phyloP scores from a whole-genome alignment of 2,329 filamentous ascomycete genomes.

The Stachybotrys chlorohalonatus region DNA sequence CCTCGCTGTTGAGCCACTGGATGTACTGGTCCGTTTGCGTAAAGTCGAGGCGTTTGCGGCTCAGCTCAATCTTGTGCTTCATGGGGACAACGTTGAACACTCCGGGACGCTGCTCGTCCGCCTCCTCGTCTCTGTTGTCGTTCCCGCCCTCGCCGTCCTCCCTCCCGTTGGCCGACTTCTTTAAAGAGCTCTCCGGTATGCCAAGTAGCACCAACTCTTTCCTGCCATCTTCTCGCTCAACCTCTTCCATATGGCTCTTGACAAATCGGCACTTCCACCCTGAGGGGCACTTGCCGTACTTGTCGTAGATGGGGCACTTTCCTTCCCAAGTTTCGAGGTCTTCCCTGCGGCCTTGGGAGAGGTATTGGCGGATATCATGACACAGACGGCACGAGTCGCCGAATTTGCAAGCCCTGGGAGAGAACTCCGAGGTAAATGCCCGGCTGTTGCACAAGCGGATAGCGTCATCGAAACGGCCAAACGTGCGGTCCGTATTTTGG shows the following conservation, averaged over 20 bases:
- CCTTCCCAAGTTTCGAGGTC: slow-evolving; percentile 71
- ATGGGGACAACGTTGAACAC: slow-evolving; percentile 67
- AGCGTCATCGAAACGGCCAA: slow-evolving; percentile 70
- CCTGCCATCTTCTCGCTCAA: slow-evolving; percentile 66
- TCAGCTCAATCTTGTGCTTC: slow-evolving; percentile 64
- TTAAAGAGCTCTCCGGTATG: slow-evolving; percentile 6
- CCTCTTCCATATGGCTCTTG: slow-evolving; percentile 75
- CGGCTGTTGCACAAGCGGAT: slow-evolving; percentile 71
- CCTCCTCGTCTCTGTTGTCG: slow-evolving; percentile 25
- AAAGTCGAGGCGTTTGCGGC: slow-evolving; percentile 61
- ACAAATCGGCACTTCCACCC: slow-evolving; percentile 96
- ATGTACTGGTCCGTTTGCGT: slow-evolving; percentile 68
- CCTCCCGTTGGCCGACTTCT: slow-evolving; percentile 2
- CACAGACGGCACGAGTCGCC: slow-evolving; percentile 73
- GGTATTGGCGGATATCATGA: slow-evolving; percentile 79
- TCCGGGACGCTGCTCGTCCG: slow-evolving; percentile 49
- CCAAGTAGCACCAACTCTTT: slow-evolving; percentile 71
- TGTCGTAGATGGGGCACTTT: slow-evolving; percentile 73
- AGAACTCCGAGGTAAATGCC: slow-evolving; percentile 68
- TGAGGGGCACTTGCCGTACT: slow-evolving; percentile 64
- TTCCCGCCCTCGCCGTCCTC: slow-evolving; percentile 27
- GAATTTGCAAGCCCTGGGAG: slow-evolving; percentile 65
- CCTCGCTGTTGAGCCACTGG: slow-evolving; percentile 65
- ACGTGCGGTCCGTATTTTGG: slow-evolving; percentile 77
- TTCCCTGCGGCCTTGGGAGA: slow-evolving; percentile 70